phyloP scores from a whole-genome alignment of 805 yeast genomes.

The Diddensiella transvaalensis region DNA sequence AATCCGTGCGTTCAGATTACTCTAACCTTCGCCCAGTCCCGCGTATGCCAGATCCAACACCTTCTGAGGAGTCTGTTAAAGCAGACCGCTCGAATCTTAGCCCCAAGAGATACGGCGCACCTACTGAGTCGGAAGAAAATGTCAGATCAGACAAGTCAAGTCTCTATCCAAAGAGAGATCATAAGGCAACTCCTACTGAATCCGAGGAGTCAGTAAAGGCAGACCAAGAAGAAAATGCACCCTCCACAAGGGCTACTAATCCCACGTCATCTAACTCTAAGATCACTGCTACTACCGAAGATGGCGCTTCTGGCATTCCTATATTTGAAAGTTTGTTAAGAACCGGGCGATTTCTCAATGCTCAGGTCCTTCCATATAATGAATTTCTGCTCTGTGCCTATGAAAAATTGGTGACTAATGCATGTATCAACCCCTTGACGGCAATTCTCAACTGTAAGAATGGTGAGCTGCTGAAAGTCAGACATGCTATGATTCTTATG shows the following conservation, averaged over 20 bases:
- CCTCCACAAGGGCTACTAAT: neutral
- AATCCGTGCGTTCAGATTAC: slow-evolving; percentile 10
- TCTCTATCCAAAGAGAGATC: neutral
- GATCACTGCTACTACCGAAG: neutral
- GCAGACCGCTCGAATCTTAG: slow-evolving; percentile 13
- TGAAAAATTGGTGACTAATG: slow-evolving; percentile 73
- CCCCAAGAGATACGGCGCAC: neutral
- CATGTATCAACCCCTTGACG: slow-evolving; percentile 81
- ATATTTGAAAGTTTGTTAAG: slow-evolving; percentile 12
- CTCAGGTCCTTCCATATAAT: slow-evolving; percentile 32
- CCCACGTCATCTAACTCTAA: neutral
- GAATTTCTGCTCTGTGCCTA: slow-evolving; percentile 58
- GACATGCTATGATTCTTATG: slow-evolving; percentile 37
- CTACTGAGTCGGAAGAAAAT: slow-evolving; percentile 12
- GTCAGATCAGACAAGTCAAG: slow-evolving; percentile 12
- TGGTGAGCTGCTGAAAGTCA: slow-evolving; percentile 58
- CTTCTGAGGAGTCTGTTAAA: slow-evolving; percentile 18
- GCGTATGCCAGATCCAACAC: slow-evolving; percentile 12
- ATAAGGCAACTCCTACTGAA: neutral
- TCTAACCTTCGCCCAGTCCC: slow-evolving; percentile 1
- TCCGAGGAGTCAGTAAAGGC: neutral
- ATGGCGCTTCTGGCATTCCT: neutral
- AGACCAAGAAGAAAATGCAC: neutral
- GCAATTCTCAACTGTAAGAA: slow-evolving; percentile 74
- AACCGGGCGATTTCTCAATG: slow-evolving; percentile 16